phyloP scores from a whole-genome alignment of 257 asterid genomes.

The Mentha longifolia region DNA sequence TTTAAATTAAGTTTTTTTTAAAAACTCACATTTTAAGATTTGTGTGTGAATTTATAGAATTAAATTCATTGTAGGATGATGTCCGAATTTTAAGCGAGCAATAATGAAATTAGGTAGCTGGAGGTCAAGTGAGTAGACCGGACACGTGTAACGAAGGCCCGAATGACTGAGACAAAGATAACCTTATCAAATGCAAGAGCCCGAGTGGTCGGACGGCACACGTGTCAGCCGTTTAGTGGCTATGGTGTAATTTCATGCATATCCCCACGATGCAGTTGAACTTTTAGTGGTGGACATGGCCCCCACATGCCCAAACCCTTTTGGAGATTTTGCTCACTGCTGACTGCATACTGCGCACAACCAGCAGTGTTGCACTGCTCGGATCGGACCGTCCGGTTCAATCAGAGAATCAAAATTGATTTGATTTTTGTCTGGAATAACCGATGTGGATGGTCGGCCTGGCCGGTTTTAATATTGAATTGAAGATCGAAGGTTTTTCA shows the following conservation, averaged over 20 bases:
- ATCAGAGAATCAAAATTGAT: too few relatives aligned
- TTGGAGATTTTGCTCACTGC: not conserved
- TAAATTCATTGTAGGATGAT: not conserved
- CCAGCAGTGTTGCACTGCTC: too few relatives aligned
- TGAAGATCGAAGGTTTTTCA: too few relatives aligned
- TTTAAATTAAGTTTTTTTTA: too few relatives aligned
- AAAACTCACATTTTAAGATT: too few relatives aligned
- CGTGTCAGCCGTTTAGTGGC: conserved; percentile 42
- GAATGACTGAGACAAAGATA: conserved; percentile 49
- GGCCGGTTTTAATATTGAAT: too few relatives aligned
- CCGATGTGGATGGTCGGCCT: too few relatives aligned
- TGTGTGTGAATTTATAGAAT: too few relatives aligned
- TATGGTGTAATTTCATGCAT: not conserved
- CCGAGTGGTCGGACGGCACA: conserved; percentile 26
- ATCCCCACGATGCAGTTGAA: conserved; percentile 18
- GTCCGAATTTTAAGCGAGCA: not conserved
- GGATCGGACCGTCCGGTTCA: too few relatives aligned
- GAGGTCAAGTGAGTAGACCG: not conserved
- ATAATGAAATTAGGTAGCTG: not conserved
- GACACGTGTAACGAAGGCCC: conserved; percentile 51
- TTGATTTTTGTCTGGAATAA: too few relatives aligned
- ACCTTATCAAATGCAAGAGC: conserved; percentile 53
- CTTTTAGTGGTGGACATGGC: conserved; percentile 28
- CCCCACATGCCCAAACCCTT: conserved; percentile 8
- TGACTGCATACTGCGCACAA: not conserved